These are phyloP conservation scores for Fraxinus velutina DNA, from an alignment of 305 asterid species.

Conservation along the genomic window DNA sequence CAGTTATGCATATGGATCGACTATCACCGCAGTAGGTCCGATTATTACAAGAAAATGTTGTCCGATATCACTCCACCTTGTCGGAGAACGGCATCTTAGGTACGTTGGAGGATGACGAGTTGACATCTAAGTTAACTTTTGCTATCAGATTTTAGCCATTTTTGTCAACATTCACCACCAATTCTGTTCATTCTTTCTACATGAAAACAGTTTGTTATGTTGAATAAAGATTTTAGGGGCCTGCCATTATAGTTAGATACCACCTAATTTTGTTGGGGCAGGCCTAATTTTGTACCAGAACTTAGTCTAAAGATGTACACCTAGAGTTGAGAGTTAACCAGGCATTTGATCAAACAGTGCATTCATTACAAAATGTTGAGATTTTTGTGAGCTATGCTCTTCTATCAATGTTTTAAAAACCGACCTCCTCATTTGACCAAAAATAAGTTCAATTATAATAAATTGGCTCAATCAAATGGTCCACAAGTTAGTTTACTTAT, in stretches of 20 bases:
- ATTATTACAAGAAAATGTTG: conserved; percentile 61
- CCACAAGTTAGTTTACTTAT: background rate
- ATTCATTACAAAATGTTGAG: background rate
- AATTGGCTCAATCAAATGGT: background rate
- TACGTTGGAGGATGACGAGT: background rate
- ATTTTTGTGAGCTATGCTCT: background rate
- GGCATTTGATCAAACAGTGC: background rate
- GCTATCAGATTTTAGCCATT: background rate
- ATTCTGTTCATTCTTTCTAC: background rate
- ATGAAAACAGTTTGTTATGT: background rate
- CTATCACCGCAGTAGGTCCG: conserved; percentile 69
- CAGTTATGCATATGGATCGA: conserved; percentile 89
- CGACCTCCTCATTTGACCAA: background rate
- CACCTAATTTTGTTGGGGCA: background rate
- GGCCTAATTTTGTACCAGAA: background rate
- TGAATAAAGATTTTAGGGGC: background rate
- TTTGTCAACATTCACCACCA: background rate
- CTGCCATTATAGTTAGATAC: background rate
- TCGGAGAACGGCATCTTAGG: conserved; percentile 30
- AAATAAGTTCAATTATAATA: background rate
- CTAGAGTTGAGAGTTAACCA: background rate
- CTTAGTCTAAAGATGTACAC: background rate
- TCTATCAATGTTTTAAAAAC: background rate
- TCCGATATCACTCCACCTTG: conserved; percentile 38
- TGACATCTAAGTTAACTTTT: background rate